These are phyloP conservation scores for Lactifluus piperatus DNA, from an alignment of 768 basidiomycete species.

Conservation along the genomic window DNA sequence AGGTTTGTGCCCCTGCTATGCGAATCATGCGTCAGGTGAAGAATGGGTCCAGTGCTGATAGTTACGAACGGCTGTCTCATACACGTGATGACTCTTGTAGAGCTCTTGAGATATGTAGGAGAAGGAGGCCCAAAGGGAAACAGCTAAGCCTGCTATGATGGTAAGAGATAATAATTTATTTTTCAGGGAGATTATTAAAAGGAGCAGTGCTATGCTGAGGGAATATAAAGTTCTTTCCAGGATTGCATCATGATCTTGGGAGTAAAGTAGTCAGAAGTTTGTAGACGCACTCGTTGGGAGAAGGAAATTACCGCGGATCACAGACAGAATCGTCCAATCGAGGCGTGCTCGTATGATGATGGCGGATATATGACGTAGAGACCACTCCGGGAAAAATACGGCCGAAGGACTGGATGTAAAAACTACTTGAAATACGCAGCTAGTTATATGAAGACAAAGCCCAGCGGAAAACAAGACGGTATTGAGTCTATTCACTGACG, in stretches of 20 bases:
- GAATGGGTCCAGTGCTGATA: neutral
- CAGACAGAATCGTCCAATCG: constrained; percentile 9
- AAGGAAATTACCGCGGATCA: constrained; percentile 10
- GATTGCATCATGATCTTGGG: constrained; percentile 28
- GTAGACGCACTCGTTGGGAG: neutral
- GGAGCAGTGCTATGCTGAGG: constrained; percentile 21
- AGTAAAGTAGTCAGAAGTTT: neutral
- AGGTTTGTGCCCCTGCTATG: constrained; percentile 1
- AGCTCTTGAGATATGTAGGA: constrained; percentile 16
- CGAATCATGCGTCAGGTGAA: neutral
- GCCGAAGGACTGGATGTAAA: neutral
- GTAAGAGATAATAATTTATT: constrained; percentile 6
- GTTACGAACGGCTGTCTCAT: constrained; percentile 6
- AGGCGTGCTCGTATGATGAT: neutral
- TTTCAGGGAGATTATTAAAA: constrained; percentile 18
- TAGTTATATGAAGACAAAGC: constrained; percentile 21
- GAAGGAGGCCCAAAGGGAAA: constrained; percentile 21
- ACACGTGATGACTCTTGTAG: constrained; percentile 16
- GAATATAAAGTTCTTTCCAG: constrained; percentile 23
- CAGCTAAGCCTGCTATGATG: constrained; percentile 21
- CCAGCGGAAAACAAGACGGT: constrained; percentile 20
- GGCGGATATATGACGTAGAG: constrained; percentile 22
- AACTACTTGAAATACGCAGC: constrained; percentile 13
- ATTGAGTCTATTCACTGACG: constrained; percentile 12
- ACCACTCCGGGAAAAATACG: constrained; percentile 18